Evolutionary conservation across 1,139 yeast genomes (phyloP), one percentile per base, ranked within the genome.

Genomic region (Trichomonascaceae sp.): DNA sequence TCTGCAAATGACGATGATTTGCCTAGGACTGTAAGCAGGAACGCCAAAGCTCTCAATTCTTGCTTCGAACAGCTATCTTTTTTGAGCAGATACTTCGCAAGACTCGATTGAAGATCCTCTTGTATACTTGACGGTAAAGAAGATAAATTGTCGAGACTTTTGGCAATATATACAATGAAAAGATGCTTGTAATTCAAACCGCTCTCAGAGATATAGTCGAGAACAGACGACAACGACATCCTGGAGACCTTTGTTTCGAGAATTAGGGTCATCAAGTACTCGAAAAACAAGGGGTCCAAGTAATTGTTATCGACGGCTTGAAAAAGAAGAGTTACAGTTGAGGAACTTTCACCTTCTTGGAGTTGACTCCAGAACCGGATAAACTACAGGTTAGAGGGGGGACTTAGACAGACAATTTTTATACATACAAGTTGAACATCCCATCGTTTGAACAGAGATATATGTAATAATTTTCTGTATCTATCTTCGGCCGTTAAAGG

Each of bases 231-330:
- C 54, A 50, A 27, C 57, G 60, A 22, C 62, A 53, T 43, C 65
- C 61, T 20, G 68, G 55, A 10, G 8, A 68, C 58, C 32, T 60
- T 62, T 17, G 61, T 58, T 45, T 69, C 72, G n/a, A 57, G 54
- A n/a, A 66, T 60, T 48, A 70, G 61, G 17, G 53, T 48, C 39
- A 61, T 55, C 2, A 70, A 50, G 56, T 70, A 70, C 57, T 70
- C 73, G 41, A 64, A 61, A 18, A 67, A 61, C 54, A 68, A 60
- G 27, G 70, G 65, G 49, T 64, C 68, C 9, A 67, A 52, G 17
- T 61, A 49, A 24, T 51, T 45, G 22, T 50, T 53, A 15, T 49
- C 55, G 32, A 49, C 47, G 17, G 52, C 54, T n/a, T 38, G 45
- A 38, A 52, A 52, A 9, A 51, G 50, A 12, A 41, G 44, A 3